Base-by-base conservation (phyloP, 805 yeast species). In the Metschnikowia chrysomelidarum region DNA sequence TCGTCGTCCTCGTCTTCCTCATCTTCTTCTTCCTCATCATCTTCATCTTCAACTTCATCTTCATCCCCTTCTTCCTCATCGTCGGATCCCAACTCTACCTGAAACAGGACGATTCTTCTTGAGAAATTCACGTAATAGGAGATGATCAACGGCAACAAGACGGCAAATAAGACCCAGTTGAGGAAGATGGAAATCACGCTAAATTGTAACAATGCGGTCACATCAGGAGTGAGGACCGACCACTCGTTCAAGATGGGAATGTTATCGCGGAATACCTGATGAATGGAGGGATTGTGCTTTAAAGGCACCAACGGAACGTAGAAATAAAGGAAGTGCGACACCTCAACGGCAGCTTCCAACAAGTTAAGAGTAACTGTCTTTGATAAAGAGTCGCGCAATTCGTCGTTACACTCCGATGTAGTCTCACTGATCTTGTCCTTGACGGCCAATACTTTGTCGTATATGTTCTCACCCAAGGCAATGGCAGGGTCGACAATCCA, bases 101-200 rank as follows among this genome's bases (percentile, higher is more conserved):
- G 63, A 35, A 57, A 50, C 17, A 53, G 57, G 31, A 62, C 54
- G 24, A 60, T 56, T 51, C 71, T 59, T 53, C 66, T 60, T 38
- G 78, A 60, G 50, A 74, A 73, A 57, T 76, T 76, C 48, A 76
- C 48, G 57, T 72, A 76, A 57, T 71, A 76, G 12, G 79, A 69
- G 22, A 59, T 46, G 25, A 62, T 20, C 40, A 60, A 53, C 24
- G 82, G 82, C 19, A 67, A 35, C 5, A 56, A 41, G 25, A 70
- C 51, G 5, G 77, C 57, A 30, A 59, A 49, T 4, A 64, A 23
- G n/a, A 47, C 32, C 80, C 80, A 76, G 41, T 46, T 42, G 34
- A 12, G 32, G 7, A 68, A 43, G 14, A 68, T 57, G n/a, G 68
- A 51, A 25, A 57, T 34, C 29, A 59, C 53, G 25, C 53, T 48